Base-by-base conservation (phyloP, 192 early-diverging fungal species). In the Linnemannia exigua region DNA sequence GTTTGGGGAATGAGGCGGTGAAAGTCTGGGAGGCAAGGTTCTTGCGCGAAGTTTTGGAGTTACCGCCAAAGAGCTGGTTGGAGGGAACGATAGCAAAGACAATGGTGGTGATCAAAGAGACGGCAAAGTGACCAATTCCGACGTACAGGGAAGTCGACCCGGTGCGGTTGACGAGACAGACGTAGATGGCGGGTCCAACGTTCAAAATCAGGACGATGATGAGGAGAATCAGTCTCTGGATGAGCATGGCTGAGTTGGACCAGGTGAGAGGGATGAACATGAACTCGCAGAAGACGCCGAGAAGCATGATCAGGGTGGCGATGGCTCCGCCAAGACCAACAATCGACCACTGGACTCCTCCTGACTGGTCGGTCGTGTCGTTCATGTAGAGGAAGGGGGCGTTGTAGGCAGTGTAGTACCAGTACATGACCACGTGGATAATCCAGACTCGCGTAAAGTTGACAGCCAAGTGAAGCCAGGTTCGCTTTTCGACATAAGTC, bases 361-460 rank as follows among this genome's bases (percentile, higher is more conserved):
- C 68, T 41, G 74, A 73, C 35, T 88, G 89, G 35, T 88, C 77
- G 9, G 81, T 87, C 17, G 83, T 78, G 66, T 90, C 86, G 25
- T 83, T 79, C 76, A 90, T 90, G 86, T 95, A 95, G 25, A 96
- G 61, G 74, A 93, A 94, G 48, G 92, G 90, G 11, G 92, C 92
- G 67, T 94, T 93, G 46, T 92, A 94, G 80, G 92, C 92, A 31
- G 95, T 95, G 89, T 94, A 96, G 88, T 95, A 95, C 91, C 92
- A 96, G 86, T 94, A 96, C 12, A 93, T 84, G 5, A 92, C 90
- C 52, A 97, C 81, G 82, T 97, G 95, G 84, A 97, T 94, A 73
- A 97, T 94, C 96, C 96, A 97, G 41, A 96, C 89, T 37, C 96
- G 95, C 41, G 93, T 93, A 72, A 97, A 96, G 88, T 96, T 97